Evolutionary conservation across 805 yeast genomes (phyloP), one percentile per base, ranked within the genome.

Genomic region (Suhomyces vadensis): DNA sequence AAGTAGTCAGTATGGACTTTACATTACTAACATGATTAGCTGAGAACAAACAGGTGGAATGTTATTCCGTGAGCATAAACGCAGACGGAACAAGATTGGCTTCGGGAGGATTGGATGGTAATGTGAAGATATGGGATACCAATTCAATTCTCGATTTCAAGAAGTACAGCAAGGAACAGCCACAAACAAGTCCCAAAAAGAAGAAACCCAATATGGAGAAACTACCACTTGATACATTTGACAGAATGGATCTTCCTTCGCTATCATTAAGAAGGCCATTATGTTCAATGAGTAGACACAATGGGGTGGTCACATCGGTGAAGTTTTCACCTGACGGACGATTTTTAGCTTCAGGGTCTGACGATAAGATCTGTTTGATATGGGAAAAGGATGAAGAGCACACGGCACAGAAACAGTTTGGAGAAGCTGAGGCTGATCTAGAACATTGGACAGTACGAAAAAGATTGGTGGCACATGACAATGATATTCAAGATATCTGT

Each of bases 391-490:
- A 94, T 54, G 94, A 85, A 47, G 84, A 61, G 27, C 62, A 74
- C 58, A 63, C 66, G 11, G 75, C 81, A n/a, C 72, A 75, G 3
- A 72, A 57, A 46, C 82, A 81, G 48, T 85, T 87, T 67, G 96
- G 95, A 10, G 77, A 79, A 24, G 76, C 82, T 42, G 84, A 79
- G 39, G 71, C 74, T 0, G 96, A 90, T 54, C 58, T 80, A 43
- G 99, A 92, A 63, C 95, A 87, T 55, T 92, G 99, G 99, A 83
- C 92, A 1, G 97, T 92, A 1, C 71, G 96, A 14, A 88, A 88
- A 56, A 77, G 98, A 56, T 75, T 90, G 11, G 97, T 89, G 14
- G 99, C 97, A 1, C 99, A 94, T 64, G 98, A 94, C 51, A 94
- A 92, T 60, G 99, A 94, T 69, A 87, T 94, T 40, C 99, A 94